phyloP scores from a whole-genome alignment of 1,284 basidiomycete species.

The Cryptococcus sp. region DNA sequence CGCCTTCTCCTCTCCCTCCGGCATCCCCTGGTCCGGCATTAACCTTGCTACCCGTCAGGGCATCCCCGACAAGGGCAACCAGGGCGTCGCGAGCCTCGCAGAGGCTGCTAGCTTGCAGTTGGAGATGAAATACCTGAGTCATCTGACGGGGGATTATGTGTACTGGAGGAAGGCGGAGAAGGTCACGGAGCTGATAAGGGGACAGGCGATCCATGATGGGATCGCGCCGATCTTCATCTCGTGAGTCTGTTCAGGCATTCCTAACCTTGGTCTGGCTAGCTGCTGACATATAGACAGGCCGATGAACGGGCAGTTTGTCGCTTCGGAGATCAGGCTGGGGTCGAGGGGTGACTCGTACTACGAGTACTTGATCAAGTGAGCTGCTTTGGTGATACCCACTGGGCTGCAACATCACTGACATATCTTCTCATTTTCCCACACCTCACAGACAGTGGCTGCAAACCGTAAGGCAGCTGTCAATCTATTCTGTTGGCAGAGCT shows the following conservation, averaged over 20 bases:
- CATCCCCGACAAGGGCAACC: constrained; percentile 63
- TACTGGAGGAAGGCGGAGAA: constrained; percentile 82
- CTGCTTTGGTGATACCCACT: background rate
- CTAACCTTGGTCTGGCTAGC: background rate
- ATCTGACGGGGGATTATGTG: constrained; percentile 67
- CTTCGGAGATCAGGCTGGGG: constrained; percentile 79
- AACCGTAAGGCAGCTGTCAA: constrained; percentile 35
- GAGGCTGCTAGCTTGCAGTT: constrained; percentile 81
- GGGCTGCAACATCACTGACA: background rate
- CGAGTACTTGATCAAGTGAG: constrained; percentile 77
- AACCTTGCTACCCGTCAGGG: constrained; percentile 69
- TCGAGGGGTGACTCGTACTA: constrained; percentile 94
- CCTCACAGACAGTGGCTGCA: constrained; percentile 53
- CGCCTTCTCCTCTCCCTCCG: constrained; percentile 74
- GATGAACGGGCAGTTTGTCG: constrained; percentile 64
- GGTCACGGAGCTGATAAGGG: constrained; percentile 70
- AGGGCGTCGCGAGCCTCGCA: constrained; percentile 70
- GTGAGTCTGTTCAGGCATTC: constrained; percentile 53
- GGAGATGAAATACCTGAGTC: constrained; percentile 83
- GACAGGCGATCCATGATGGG: constrained; percentile 63
- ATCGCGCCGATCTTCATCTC: constrained; percentile 81
- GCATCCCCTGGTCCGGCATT: constrained; percentile 74
- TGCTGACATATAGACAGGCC: constrained; percentile 52
- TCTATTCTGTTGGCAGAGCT: background rate
- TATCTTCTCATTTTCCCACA: background rate